These are phyloP conservation scores for Lepidopterella palustris DNA, from an alignment of 495 filamentous ascomycete genomes.

Conservation along the genomic window DNA sequence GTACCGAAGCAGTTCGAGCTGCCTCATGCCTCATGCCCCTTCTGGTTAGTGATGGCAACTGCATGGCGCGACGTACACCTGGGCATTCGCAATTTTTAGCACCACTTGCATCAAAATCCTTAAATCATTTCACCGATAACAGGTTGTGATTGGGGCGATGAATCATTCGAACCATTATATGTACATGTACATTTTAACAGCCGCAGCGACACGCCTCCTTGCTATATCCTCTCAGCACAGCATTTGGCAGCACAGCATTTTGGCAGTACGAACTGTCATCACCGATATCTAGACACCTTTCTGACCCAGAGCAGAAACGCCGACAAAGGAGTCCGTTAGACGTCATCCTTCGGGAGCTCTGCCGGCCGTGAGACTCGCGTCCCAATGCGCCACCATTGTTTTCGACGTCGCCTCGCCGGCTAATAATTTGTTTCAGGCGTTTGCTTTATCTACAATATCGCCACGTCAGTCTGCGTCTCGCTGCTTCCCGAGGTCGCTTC, in stretches of 20 bases:
- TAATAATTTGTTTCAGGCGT: neutral
- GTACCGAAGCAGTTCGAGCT: neutral
- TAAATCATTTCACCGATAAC: neutral
- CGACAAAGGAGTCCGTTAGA: neutral
- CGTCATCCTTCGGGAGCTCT: neutral
- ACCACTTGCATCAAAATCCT: neutral
- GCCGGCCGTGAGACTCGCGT: neutral
- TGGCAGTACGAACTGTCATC: neutral
- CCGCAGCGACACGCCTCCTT: no score
- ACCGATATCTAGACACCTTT: neutral
- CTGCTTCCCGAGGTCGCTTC: no score
- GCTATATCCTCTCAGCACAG: no score
- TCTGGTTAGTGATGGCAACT: neutral
- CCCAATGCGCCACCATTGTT: neutral
- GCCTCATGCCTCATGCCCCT: neutral
- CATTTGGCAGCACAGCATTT: neutral
- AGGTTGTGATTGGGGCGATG: neutral
- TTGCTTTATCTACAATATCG: neutral
- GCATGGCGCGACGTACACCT: no score
- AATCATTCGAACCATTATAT: neutral
- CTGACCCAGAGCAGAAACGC: neutral
- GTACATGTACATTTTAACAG: neutral
- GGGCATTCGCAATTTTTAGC: neutral
- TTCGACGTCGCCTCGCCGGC: neutral
- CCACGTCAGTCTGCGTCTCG: neutral